Evolutionary conservation across 2,329 filamentous ascomycete genomes (phyloP).

Genomic region (Xylariaceae sp.): DNA sequence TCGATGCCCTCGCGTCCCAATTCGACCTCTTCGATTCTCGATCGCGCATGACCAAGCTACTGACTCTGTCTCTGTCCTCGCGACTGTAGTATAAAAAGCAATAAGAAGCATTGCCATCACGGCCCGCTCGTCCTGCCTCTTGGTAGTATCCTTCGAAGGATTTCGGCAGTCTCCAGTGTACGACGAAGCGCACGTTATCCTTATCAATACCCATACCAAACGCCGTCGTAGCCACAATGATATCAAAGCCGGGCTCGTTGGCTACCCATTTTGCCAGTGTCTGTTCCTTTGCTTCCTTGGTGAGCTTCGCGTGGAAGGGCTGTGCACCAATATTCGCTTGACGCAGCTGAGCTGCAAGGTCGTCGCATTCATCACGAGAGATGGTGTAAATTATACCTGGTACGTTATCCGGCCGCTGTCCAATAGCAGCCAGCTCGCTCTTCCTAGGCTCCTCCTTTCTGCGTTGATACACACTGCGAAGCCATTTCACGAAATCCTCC

Average conservation of each 20-base stretch:
- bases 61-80: slow-evolving; percentile 76
- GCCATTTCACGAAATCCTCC: slow-evolving; percentile 71
- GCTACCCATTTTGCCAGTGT: slow-evolving; percentile 69
- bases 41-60: slow-evolving; percentile 50
- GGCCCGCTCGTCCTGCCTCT: slow-evolving; percentile 85
- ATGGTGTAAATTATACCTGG: slow-evolving; percentile 78
- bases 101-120: slow-evolving; percentile 80
- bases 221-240: slow-evolving; percentile 91
- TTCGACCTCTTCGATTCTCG: slow-evolving; percentile 40
- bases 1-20: slow-evolving; percentile 52
- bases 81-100: slow-evolving; percentile 90
- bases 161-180: slow-evolving; percentile 91
- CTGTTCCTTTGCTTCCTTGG: slow-evolving; percentile 65
- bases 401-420: slow-evolving; percentile 59
- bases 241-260: slow-evolving; percentile 73
- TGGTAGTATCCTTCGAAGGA: slow-evolving; percentile 96
- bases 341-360: slow-evolving; percentile 61
- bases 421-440: slow-evolving; percentile 51
- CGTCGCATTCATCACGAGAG: slow-evolving; percentile 70
- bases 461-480: slow-evolving; percentile 67
- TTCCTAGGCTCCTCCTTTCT: slow-evolving; percentile 57
- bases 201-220: slow-evolving; percentile 99
- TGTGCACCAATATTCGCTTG: slow-evolving; percentile 68
- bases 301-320: slow-evolving; percentile 67
- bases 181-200: slow-evolving; percentile 87